Evolutionary conservation across 192 early-diverging fungal species (phyloP).

Genomic region (Kickxella alabastrina): DNA sequence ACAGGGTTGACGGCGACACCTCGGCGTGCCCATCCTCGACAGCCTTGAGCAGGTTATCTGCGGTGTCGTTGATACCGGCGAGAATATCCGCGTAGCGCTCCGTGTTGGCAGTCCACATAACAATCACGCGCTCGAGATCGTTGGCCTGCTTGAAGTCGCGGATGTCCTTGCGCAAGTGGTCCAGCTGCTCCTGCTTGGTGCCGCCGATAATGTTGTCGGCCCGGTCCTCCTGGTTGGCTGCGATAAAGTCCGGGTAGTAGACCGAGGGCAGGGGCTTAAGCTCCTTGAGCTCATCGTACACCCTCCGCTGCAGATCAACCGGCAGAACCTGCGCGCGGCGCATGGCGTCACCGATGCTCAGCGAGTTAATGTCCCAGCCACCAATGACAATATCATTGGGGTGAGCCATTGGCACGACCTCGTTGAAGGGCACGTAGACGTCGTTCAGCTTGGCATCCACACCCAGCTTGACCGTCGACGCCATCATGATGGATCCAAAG

Average conservation of each 20-base stretch:
- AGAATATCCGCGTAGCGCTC: constrained; percentile 79
- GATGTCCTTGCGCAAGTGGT: constrained; percentile 91
- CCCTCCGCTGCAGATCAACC: constrained; percentile 92
- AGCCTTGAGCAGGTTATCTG: constrained; percentile 83
- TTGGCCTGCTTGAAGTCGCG: constrained; percentile 90
- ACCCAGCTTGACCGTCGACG: constrained; percentile 95
- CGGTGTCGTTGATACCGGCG: constrained; percentile 94
- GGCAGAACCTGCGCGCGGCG: constrained; percentile 92
- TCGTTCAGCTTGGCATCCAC: constrained; percentile 78
- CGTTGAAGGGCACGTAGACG: constrained; percentile 87
- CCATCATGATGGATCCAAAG: constrained; percentile 94
- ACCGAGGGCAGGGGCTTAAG: constrained; percentile 90
- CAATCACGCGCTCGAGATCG: constrained; percentile 86
- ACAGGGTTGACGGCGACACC: constrained; percentile 93
- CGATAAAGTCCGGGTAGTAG: constrained; percentile 99
- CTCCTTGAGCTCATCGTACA: constrained; percentile 71
- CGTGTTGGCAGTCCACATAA: constrained; percentile 99
- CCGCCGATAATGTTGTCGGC: constrained; percentile 90
- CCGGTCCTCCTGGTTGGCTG: constrained; percentile 95
- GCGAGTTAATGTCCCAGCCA: constrained; percentile 94
- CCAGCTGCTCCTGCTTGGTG: constrained; percentile 88
- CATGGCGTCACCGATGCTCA: constrained; percentile 90
- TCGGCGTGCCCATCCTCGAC: constrained; percentile 82
- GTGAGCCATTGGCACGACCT: constrained; percentile 93
- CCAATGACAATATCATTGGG: constrained; percentile 97